A percentile compares a stretch with the other conserved stretches of the same genome.
Evolutionary conservation across 345 rosid genomes (phyloP).

Genomic region (Salix exigua): DNA sequence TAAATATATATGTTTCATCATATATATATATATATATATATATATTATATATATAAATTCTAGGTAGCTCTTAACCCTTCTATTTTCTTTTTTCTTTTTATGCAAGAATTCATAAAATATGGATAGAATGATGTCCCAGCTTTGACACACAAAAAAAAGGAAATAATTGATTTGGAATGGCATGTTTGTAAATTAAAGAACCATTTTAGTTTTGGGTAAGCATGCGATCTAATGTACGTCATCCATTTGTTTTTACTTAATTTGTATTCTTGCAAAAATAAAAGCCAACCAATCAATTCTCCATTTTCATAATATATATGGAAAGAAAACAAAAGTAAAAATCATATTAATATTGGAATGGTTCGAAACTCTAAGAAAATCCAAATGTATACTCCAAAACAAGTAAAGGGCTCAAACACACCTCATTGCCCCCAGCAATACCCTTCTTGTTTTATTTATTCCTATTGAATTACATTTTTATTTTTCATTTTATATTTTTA

Average conservation of each 20-base stretch:
- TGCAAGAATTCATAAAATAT: neutral
- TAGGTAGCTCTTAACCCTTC: neutral
- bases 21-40: no score
- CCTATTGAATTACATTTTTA: no score
- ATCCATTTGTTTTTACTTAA: neutral
- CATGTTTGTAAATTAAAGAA: neutral
- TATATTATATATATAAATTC: no score
- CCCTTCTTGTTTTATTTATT: no score
- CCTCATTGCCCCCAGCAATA: no score
- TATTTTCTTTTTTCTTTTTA: neutral
- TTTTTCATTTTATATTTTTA: no score
- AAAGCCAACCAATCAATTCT: neutral
- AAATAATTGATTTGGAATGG: neutral
- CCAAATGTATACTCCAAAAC: neutral
- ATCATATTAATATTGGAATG: neutral
- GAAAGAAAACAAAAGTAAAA: neutral
- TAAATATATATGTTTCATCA: no score
- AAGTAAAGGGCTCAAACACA: neutral
- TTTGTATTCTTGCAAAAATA: neutral
- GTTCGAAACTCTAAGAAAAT: neutral
- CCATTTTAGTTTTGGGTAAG: conserved; percentile 4
- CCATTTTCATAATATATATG: neutral
- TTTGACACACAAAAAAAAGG: neutral
- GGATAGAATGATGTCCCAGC: no score
- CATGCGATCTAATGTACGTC: conserved; percentile 28